Evolutionary conservation across 1,284 basidiomycete species (phyloP).

Genomic region (Rhizopogon hawkerae): DNA sequence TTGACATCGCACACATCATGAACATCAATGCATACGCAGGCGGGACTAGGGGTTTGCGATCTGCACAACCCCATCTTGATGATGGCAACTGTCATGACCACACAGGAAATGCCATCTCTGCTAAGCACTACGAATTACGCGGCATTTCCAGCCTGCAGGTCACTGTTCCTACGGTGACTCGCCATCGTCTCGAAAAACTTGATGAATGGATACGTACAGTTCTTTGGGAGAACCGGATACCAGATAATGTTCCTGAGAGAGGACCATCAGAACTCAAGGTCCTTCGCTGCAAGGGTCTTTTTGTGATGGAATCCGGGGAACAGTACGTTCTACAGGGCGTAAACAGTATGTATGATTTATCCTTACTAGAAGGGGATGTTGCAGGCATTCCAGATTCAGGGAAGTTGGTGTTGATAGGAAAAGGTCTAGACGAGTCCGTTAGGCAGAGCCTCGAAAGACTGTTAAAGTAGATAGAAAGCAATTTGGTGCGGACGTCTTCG

Average conservation of each 20-base stretch:
- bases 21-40: slow-evolving; percentile 68
- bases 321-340: slow-evolving; percentile 81
- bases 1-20: slow-evolving; percentile 69
- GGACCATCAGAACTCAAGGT: slow-evolving; percentile 40
- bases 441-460: slow-evolving; percentile 39
- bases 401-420: slow-evolving; percentile 85
- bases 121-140: slow-evolving; percentile 51
- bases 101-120: slow-evolving; percentile 7
- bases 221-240: slow-evolving; percentile 64
- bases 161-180: slow-evolving; percentile 48
- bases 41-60: slow-evolving; percentile 20
- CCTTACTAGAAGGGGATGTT: slow-evolving; percentile 33
- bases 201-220: slow-evolving; percentile 74
- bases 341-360: slow-evolving; percentile 75
- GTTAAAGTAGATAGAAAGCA: slow-evolving; percentile 3
- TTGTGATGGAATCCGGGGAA: slow-evolving; percentile 44
- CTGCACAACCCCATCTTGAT: slow-evolving; percentile 19
- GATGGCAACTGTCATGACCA: slow-evolving; percentile 26
- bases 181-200: slow-evolving; percentile 38
- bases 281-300: slow-evolving; percentile 78
- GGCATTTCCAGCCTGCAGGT: slow-evolving; percentile 71
- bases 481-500: too few species aligned
- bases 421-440: slow-evolving; percentile 53
- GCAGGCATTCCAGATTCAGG: slow-evolving; percentile 50
- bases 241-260: slow-evolving; percentile 20